phyloP scores from a whole-genome alignment of 2,329 filamentous ascomycete genomes.

The Stagonosporopsis rhizophila region DNA sequence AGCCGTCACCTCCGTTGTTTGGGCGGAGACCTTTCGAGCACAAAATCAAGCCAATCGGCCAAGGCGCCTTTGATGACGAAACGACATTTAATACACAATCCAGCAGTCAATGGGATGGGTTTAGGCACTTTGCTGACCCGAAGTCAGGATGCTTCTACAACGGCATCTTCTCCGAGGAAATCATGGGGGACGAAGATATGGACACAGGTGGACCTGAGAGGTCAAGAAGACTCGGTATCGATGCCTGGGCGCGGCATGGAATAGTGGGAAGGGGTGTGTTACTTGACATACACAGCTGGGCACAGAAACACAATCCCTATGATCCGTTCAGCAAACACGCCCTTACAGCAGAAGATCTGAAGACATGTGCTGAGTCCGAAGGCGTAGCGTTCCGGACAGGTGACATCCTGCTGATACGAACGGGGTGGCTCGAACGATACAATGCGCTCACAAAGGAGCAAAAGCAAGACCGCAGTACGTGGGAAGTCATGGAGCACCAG shows the following conservation, averaged over 20 bases:
- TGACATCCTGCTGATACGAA: constrained; percentile 44
- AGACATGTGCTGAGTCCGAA: constrained; percentile 28
- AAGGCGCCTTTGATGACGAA: constrained; percentile 39
- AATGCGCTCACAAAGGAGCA: constrained; percentile 12
- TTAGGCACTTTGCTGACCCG: constrained; percentile 47
- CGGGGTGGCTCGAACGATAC: constrained; percentile 33
- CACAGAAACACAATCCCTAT: constrained; percentile 23
- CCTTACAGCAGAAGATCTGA: constrained; percentile 30
- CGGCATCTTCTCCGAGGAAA: constrained; percentile 38
- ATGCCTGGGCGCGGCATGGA: constrained; percentile 59
- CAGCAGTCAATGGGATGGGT: constrained; percentile 47
- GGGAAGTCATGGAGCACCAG: constrained; percentile 24
- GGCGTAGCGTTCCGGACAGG: constrained; percentile 30
- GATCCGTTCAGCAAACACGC: constrained; percentile 30
- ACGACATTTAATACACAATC: constrained; percentile 43
- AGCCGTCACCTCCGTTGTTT: constrained; percentile 62
- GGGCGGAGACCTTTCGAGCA: constrained; percentile 61
- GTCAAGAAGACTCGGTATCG: constrained; percentile 35
- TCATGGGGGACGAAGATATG: constrained; percentile 25
- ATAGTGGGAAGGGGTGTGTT: constrained; percentile 65
- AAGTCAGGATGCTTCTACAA: constrained; percentile 41
- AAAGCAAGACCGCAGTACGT: constrained; percentile 19
- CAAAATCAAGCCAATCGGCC: constrained; percentile 24
- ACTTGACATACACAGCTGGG: constrained; percentile 57
- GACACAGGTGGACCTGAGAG: constrained; percentile 26